Evolutionary conservation across 495 filamentous ascomycete species (phyloP).

Genomic region (Tuber calosporum): DNA sequence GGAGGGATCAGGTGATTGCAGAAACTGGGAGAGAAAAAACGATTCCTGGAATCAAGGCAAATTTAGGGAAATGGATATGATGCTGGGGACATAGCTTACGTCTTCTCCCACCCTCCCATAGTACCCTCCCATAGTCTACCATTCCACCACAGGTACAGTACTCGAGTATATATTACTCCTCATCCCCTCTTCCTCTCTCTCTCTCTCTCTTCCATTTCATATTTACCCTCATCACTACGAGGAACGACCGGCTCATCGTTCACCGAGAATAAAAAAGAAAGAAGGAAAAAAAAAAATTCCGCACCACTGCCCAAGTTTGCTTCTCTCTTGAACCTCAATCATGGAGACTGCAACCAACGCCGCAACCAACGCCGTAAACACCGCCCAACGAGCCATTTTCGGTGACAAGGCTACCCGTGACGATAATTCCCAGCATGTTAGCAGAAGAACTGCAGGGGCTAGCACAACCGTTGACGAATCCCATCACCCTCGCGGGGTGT

Average conservation of each 20-base stretch:
- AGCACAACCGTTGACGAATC: constrained; percentile 14
- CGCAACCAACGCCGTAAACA: constrained; percentile 13
- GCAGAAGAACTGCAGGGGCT: background rate
- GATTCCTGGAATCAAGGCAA: background rate
- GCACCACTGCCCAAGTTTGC: background rate
- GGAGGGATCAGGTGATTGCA: background rate
- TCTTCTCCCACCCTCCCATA: background rate
- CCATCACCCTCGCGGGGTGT: background rate
- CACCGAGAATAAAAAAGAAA: too few species aligned
- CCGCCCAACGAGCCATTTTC: constrained; percentile 12
- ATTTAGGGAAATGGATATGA: background rate
- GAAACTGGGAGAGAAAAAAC: background rate
- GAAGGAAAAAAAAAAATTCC: background rate
- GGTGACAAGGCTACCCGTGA: constrained; percentile 6
- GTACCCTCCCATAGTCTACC: background rate
- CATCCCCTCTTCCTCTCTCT: background rate
- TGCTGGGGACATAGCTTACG: background rate
- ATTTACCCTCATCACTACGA: background rate
- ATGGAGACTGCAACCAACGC: constrained; percentile 29
- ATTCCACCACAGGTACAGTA: background rate
- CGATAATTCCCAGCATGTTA: background rate
- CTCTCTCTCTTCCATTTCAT: background rate
- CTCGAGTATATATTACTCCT: constrained; percentile 1
- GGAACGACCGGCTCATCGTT: background rate
- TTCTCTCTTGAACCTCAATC: background rate